These are phyloP conservation scores for Lactarius indigo DNA, from an alignment of 768 basidiomycete genomes.

Conservation along the genomic window DNA sequence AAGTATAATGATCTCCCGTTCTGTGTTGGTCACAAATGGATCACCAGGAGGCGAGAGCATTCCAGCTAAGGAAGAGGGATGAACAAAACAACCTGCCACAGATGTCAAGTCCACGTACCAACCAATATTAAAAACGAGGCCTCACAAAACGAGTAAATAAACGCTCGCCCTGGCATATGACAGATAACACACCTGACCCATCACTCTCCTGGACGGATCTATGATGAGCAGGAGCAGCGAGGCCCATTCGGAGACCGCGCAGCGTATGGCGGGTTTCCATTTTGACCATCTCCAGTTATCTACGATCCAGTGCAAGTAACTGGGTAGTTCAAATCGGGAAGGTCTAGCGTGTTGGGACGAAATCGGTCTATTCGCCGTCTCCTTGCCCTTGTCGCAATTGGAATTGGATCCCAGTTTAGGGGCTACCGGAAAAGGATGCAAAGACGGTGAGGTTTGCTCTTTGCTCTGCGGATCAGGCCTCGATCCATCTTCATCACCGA, in stretches of 20 bases:
- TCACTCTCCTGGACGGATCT: constrained; percentile 40
- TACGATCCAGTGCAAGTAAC: constrained; percentile 50
- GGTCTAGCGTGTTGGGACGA: background rate
- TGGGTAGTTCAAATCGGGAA: constrained; percentile 29
- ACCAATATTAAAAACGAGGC: constrained; percentile 64
- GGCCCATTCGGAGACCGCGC: constrained; percentile 60
- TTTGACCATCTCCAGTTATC: constrained; percentile 55
- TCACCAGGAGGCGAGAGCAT: constrained; percentile 66
- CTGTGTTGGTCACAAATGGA: constrained; percentile 63
- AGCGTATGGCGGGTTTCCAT: constrained; percentile 60
- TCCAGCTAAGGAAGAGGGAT: constrained; percentile 38
- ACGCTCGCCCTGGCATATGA: background rate
- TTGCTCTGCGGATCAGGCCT: constrained; percentile 12
- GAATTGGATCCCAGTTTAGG: background rate
- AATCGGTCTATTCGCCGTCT: background rate
- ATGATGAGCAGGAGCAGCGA: constrained; percentile 57
- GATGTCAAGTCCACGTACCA: constrained; percentile 35
- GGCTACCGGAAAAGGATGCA: constrained; percentile 2
- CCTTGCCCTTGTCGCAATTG: constrained; percentile 1
- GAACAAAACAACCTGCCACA: background rate
- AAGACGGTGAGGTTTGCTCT: constrained; percentile 2
- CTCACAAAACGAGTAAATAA: constrained; percentile 33
- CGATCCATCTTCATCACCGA: constrained; percentile 30
- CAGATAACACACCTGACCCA: constrained; percentile 52
- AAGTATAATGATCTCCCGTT: constrained; percentile 58